phyloP scores from a whole-genome alignment of 2,329 filamentous ascomycete species.

The Penicillium frequentans region DNA sequence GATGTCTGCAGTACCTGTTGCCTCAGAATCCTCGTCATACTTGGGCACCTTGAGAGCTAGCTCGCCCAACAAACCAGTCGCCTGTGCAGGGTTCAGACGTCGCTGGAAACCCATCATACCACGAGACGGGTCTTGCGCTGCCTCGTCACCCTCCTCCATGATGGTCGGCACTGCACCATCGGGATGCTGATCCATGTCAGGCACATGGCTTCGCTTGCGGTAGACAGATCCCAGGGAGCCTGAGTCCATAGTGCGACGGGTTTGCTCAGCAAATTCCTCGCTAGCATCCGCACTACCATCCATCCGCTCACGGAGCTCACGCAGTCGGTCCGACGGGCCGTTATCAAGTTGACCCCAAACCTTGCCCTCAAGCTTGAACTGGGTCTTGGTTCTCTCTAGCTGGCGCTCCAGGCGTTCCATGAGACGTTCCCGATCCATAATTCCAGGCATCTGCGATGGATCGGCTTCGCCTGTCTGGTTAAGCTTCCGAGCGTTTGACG shows the following conservation, averaged over 20 bases:
- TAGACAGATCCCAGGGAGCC: conserved; percentile 73
- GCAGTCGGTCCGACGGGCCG: conserved; percentile 86
- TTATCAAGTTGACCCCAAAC: conserved; percentile 72
- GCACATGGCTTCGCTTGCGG: conserved; percentile 52
- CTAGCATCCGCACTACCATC: conserved; percentile 62
- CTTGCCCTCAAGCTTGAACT: conserved; percentile 93
- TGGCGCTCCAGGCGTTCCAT: conserved; percentile 95
- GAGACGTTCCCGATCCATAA: conserved; percentile 85
- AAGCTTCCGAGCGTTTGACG: conserved; percentile 71
- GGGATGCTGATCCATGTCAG: conserved; percentile 37
- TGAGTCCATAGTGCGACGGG: conserved; percentile 65
- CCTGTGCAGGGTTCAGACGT: conserved; percentile 60
- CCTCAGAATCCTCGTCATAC: conserved; percentile 55
- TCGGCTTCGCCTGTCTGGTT: conserved; percentile 56
- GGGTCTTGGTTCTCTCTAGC: conserved; percentile 93
- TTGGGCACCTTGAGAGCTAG: conserved; percentile 75
- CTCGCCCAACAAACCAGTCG: conserved; percentile 67
- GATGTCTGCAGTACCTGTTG: conserved; percentile 8
- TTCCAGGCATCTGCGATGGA: conserved; percentile 80
- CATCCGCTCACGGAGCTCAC: conserved; percentile 93
- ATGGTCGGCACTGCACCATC: conserved; percentile 41
- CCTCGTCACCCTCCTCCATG: conserved; percentile 57
- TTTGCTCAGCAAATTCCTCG: conserved; percentile 53
- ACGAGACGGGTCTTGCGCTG: conserved; percentile 73
- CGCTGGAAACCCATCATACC: conserved; percentile 72